Evolutionary conservation across 495 filamentous ascomycete genomes (phyloP).

Genomic region (Aspergillus panamensis): DNA sequence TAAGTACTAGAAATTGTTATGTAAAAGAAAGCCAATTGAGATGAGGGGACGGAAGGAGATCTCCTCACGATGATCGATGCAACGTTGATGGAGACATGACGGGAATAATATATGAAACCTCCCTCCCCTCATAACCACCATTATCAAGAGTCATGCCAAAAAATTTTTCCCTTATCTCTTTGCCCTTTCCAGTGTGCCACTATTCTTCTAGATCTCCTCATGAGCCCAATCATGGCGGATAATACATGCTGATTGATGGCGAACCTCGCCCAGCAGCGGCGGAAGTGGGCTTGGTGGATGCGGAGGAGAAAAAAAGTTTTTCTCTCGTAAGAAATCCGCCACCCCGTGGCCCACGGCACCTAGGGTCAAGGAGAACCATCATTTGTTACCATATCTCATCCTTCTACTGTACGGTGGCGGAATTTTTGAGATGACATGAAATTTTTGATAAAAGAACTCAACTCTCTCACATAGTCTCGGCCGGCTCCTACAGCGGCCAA

Average conservation of each 20-base stretch:
- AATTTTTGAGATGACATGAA: background rate
- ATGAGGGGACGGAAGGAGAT: constrained; percentile 7
- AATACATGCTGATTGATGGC: constrained; percentile 1
- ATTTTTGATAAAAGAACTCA: background rate
- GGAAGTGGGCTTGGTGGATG: constrained; percentile 15
- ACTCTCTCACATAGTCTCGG: background rate
- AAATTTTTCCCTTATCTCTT: background rate
- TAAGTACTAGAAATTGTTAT: constrained; percentile 24
- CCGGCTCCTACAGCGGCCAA: background rate
- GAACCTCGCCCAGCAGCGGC: constrained; percentile 3
- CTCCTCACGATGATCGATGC: constrained; percentile 14
- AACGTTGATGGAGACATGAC: constrained; percentile 8
- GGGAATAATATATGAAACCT: background rate
- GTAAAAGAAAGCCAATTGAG: constrained; percentile 25
- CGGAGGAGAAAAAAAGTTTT: constrained; percentile 14
- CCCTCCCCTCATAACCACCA: background rate
- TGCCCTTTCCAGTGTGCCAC: background rate
- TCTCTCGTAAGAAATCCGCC: constrained; percentile 14
- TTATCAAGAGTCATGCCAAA: too few species aligned
- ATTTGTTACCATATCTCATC: background rate
- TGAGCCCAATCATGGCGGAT: constrained; percentile 6
- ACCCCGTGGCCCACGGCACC: background rate
- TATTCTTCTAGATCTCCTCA: background rate
- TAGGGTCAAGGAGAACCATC: background rate
- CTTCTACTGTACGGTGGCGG: background rate